phyloP scores from a whole-genome alignment of 2,329 filamentous ascomycete genomes.

The Graphium sp. region DNA sequence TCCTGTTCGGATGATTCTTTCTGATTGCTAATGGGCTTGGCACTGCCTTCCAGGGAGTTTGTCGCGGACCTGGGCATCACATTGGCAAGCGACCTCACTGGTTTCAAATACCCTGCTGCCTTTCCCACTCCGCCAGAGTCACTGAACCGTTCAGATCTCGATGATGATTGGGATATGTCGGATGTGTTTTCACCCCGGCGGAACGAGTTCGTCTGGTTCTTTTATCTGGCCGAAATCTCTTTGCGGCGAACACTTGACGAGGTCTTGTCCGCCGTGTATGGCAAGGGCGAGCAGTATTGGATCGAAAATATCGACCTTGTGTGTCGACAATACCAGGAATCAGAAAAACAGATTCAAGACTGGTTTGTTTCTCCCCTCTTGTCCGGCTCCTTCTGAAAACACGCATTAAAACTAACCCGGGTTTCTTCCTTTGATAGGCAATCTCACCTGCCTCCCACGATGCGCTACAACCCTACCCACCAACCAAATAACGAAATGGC shows the following conservation, averaged over 20 bases:
- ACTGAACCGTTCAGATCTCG: not conserved
- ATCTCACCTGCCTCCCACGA: slow-evolving; percentile 5
- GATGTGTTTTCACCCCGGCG: slow-evolving; percentile 2
- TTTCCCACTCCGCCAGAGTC: slow-evolving; percentile 2
- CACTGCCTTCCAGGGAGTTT: slow-evolving; percentile 2
- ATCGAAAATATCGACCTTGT: slow-evolving; percentile 4
- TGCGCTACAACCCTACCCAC: slow-evolving; percentile 5
- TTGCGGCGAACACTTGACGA: slow-evolving; percentile 8
- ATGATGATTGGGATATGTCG: slow-evolving; percentile 1
- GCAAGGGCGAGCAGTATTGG: slow-evolving; percentile 2
- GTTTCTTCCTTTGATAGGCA: slow-evolving; percentile 5
- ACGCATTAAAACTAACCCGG: slow-evolving; percentile 1
- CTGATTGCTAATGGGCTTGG: too few species aligned
- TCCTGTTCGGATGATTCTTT: slow-evolving; percentile 1
- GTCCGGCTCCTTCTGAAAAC: not conserved
- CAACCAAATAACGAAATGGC: slow-evolving; percentile 6
- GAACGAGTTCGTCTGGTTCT: slow-evolving; percentile 9
- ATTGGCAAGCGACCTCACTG: slow-evolving; percentile 2
- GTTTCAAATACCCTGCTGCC: slow-evolving; percentile 2
- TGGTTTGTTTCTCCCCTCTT: slow-evolving; percentile 1
- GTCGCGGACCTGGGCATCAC: slow-evolving; percentile 2
- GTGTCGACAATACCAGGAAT: slow-evolving; percentile 6
- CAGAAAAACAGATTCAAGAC: slow-evolving; percentile 5
- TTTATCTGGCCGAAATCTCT: slow-evolving; percentile 9
- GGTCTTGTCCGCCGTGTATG: slow-evolving; percentile 2